phyloP scores from a whole-genome alignment of 2,329 filamentous ascomycete species.

The Arthrinium puccinioides region DNA sequence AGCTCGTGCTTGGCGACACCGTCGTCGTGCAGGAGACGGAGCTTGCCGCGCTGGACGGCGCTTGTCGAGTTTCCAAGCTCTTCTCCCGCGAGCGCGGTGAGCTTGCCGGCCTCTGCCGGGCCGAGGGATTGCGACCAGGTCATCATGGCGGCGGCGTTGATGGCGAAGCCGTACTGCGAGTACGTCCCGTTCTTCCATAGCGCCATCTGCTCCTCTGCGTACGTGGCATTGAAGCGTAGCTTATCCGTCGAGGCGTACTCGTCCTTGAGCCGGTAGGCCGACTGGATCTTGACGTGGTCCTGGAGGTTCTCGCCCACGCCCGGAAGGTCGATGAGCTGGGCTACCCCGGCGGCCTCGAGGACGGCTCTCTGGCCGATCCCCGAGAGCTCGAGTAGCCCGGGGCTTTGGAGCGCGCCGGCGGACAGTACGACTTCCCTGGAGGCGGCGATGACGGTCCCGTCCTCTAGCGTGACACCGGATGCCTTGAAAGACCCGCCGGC shows the following conservation, averaged over 20 bases:
- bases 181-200: too few species aligned
- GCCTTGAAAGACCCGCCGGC: too few species aligned
- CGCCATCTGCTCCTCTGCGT: not conserved
- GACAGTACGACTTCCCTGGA: constrained; percentile 32
- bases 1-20: not conserved
- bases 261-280: too few species aligned
- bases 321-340: constrained; percentile 28
- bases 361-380: constrained; percentile 29
- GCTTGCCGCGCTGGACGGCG: constrained; percentile 2
- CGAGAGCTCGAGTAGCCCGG: constrained; percentile 26
- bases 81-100: not conserved
- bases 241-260: constrained; percentile 23
- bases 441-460: constrained; percentile 7
- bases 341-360: constrained; percentile 6
- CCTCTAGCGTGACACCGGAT: too few species aligned
- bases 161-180: too few species aligned
- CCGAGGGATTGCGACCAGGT: not conserved
- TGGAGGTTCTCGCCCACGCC: constrained; percentile 39
- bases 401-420: constrained; percentile 29
- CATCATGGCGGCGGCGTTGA: constrained; percentile 1
- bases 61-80: constrained; percentile 4
- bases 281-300: constrained; percentile 33
- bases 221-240: constrained; percentile 12
- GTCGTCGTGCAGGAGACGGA: constrained; percentile 7
- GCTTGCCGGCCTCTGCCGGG: too few species aligned